Evolutionary conservation across 2,329 filamentous ascomycete species (phyloP), one percentile per base, ranked within the genome.

Genomic region (Fusarium marasasianum): DNA sequence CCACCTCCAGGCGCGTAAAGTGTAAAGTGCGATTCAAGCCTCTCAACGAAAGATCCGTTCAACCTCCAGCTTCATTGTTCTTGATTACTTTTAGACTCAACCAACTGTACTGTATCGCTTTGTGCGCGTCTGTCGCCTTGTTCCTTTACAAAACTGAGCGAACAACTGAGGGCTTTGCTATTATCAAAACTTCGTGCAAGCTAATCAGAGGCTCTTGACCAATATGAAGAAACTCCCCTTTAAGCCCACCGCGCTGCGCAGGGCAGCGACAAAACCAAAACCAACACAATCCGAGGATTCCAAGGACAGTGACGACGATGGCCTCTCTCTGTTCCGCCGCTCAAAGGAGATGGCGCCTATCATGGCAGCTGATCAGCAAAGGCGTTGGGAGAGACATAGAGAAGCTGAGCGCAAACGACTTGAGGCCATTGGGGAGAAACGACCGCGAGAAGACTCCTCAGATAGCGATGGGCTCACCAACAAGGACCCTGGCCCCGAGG

Each of bases 261-360:
- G 78, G 44, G 77, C 78, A 22, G 73, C 71, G 31, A 78, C 82
- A 5, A 79, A 77, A 24, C 78, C 82, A 5, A 79, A 76, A n/a
- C 63, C 77, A 22, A 68, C 73, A 24, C 64, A 68, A 35, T 29
- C 63, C 13, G 68, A 73, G 4, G 63, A 75, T 6, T 63, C 69
- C 40, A 69, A 74, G 13, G 71, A 77, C 2, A 72, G 77, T 17
- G 77, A 80, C 15, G 79, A 80, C 22, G 80, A 84, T 44, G 82
- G 78, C 6, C 81, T 90, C 17, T 82, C 81, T 5, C 80, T 90
- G 11, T 90, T 90, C 71, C 83, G 84, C 47, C 86, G 86, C 10
- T 83, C 86, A 18, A 86, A 85, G 69, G 83, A 86, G 65, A 87
- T 88, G 77, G 87, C 86, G 57, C 82, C 84, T 11, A 81, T 83